Evolutionary conservation across 352 stramenopile genomes (phyloP).

Genomic region (Phytophthora quininea): DNA sequence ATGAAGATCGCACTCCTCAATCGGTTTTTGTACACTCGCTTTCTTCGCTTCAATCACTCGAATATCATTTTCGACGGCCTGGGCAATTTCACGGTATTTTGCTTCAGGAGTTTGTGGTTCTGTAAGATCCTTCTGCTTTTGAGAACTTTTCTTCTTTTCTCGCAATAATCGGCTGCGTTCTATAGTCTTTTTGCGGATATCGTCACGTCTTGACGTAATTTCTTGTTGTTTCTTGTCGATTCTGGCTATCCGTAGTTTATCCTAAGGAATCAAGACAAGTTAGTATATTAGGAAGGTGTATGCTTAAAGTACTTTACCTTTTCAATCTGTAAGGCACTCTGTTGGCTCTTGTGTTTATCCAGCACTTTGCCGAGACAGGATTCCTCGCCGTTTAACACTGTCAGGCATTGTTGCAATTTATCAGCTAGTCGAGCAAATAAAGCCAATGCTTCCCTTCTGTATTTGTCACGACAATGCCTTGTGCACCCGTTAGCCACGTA

Average conservation of each 20-base stretch:
- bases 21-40: neutral
- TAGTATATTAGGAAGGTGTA: neutral
- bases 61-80: constrained; percentile 15
- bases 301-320: constrained; percentile 23
- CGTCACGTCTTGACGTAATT: constrained; percentile 20
- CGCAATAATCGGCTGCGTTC: constrained; percentile 26
- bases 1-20: constrained; percentile 1
- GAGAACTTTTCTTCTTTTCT: constrained; percentile 12
- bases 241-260: constrained; percentile 31
- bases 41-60: constrained; percentile 8
- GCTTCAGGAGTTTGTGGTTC: no score
- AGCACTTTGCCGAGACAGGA: neutral
- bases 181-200: constrained; percentile 36
- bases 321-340: constrained; percentile 19
- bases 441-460: constrained; percentile 23
- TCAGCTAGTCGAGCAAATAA: constrained; percentile 11
- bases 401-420: constrained; percentile 13
- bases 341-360: constrained; percentile 5
- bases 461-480: constrained; percentile 36
- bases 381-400: constrained; percentile 10
- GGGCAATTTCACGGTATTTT: constrained; percentile 3
- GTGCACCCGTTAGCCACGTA: neutral
- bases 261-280: constrained; percentile 15
- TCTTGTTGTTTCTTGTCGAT: constrained; percentile 26
- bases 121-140: neutral